Evolutionary conservation across 805 yeast species (phyloP), one percentile per base, ranked within the genome.

Genomic region (Kluyveromyces lactis): DNA sequence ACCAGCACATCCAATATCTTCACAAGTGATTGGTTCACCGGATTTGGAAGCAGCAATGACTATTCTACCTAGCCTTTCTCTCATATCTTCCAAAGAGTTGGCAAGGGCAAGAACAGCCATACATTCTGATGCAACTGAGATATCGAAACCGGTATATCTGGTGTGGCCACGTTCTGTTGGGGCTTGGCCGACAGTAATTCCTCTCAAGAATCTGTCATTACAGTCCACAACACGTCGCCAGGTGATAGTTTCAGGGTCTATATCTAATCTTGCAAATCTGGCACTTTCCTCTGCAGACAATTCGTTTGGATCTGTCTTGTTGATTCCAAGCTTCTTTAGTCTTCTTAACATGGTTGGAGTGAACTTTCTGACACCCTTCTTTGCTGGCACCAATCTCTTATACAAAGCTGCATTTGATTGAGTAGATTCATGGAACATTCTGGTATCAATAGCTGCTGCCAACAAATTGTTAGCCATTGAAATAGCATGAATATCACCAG

Each of bases 401-500:
- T 77, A 83, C 49, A 83, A 72, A 23, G 86, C 78, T 44, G 74
- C 81, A 60, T 81, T 84, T 31, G 70, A 65, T 62, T 82, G 89
- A 19, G 90, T 82, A 44, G 68, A 48, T 65, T 83, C 94, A 58
- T 83, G 94, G 74, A 83, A 83, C 68, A 82, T 81, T 67, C 94
- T 73, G 2, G 94, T 81, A 62, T 83, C 94, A 46, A 83, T 77
- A 24, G 94, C 94, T 46, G 94, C 92, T 41, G 89, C 87, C 46
- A 83, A 66, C 55, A 83, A 66, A 62, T 83, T 83, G 60, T 81
- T 81, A 39, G 92, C 92, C 69, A 79, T 79, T 42, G 86, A 77
- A 54, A 83, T 81, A 34, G 92, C 90, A 58, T 83, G 92, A 44
- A 83, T 82, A 62, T 82, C 92, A 60, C 92, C 92, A 36, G 92